Evolutionary conservation across 768 basidiomycete genomes (phyloP), one percentile per base, ranked within the genome.

Genomic region (Panellus pusillus): DNA sequence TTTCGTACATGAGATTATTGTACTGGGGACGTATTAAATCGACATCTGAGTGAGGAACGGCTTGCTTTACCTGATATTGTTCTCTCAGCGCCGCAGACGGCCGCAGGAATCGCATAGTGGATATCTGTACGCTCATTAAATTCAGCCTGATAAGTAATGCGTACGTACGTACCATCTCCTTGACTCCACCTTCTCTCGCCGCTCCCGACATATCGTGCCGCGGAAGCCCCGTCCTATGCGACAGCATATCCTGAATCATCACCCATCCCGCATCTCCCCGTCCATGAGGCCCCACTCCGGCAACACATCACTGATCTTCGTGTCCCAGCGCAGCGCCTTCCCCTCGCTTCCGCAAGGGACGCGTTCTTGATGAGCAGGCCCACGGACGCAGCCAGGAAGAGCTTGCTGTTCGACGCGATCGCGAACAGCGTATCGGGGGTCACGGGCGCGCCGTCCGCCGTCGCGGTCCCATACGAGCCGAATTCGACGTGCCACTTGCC

Each of bases 1-100:
- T 68, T 53, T 72, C 71, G 50, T 72, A 78, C 75, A 76, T 76
- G 47, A 77, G 63, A 53, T 77, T 76, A 62, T 75, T 77, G 58
- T 77, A 79, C 48, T 35, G 14, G 3, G 11, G 11, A 14, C 8
- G 32, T 35, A 14, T 35, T 9, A 14, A 14, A 11, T 9, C 3
- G 14, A 9, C 32, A 14, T 35, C 14, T 35, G 9, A 35, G 9
- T 3, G 32, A 35, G 32, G 32, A 35, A 9, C 3, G 32, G 32
- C 32, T 11, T 14, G 32, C 32, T 24, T 24, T 24, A 35, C 32
- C 32, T 35, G 75, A 50, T 74, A 76, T 7, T 71, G 73, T 50
- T 74, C 69, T 6, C 77, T 62, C 46, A 73, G 68, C 29, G 68
- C 67, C 2, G 77, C 72, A 15, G 76, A 76, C 1, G 74, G 72